Evolutionary conservation across 2,329 filamentous ascomycete species (phyloP).

Genomic region (Aspergillus nomiae): DNA sequence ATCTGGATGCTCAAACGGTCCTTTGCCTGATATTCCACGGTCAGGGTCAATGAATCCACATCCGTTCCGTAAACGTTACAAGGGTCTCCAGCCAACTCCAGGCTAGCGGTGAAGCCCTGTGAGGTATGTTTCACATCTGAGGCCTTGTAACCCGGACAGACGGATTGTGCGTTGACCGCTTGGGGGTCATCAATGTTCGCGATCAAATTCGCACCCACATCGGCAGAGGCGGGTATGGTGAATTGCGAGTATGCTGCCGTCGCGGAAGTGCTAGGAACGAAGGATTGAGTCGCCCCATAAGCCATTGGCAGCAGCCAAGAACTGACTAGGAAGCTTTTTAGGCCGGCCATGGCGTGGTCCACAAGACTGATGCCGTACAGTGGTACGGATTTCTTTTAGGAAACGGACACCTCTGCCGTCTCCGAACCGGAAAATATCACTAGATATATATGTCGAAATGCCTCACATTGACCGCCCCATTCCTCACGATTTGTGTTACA

Average conservation of each 20-base stretch:
- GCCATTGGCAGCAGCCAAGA: conserved; percentile 29
- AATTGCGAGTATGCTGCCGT: conserved; percentile 36
- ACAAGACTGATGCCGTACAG: conserved; percentile 3
- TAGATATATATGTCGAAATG: background rate
- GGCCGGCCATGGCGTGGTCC: conserved; percentile 25
- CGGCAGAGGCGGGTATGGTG: conserved; percentile 52
- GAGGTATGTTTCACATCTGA: conserved; percentile 50
- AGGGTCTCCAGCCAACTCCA: conserved; percentile 55
- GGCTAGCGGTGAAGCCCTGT: conserved; percentile 54
- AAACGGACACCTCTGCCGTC: background rate
- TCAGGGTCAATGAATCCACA: conserved; percentile 65
- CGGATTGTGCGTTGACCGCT: conserved; percentile 63
- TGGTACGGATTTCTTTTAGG: conserved; percentile 7
- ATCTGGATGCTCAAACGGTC: conserved; percentile 73
- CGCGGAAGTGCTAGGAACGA: conserved; percentile 16
- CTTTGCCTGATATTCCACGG: conserved; percentile 66
- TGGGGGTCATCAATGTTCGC: conserved; percentile 67
- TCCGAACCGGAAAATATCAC: background rate
- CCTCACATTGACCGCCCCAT: background rate
- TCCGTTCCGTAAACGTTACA: conserved; percentile 80
- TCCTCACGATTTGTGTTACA: background rate
- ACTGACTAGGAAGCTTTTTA: conserved; percentile 22
- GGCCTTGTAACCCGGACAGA: conserved; percentile 64
- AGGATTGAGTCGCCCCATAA: conserved; percentile 24
- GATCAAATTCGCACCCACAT: conserved; percentile 52